Evolutionary conservation across 2,329 filamentous ascomycete species (phyloP).

Genomic region (Torrubiellomyces zombiae): DNA sequence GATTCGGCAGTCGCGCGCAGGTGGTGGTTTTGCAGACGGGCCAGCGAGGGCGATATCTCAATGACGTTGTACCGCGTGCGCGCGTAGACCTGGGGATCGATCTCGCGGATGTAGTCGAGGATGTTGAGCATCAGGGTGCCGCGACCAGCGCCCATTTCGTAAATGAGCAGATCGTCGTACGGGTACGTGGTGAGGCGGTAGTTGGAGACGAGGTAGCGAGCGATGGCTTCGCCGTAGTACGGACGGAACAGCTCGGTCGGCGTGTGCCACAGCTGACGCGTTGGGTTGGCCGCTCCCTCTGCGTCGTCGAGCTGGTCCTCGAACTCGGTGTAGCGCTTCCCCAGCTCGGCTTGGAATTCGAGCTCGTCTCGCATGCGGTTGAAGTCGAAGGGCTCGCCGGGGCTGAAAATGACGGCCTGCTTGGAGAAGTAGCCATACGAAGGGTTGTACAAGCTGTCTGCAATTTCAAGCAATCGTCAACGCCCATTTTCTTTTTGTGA

Average conservation of each 20-base stretch:
- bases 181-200: conserved; percentile 90
- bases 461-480: neutral
- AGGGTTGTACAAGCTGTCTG: conserved; percentile 88
- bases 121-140: conserved; percentile 98
- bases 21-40: conserved; percentile 57
- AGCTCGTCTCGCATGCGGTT: conserved; percentile 64
- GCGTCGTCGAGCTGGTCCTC: conserved; percentile 71
- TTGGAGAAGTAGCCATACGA: conserved; percentile 94
- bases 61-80: conserved; percentile 91
- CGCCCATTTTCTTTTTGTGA: neutral
- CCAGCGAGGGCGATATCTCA: conserved; percentile 76
- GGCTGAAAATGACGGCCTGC: conserved; percentile 88
- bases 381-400: conserved; percentile 85
- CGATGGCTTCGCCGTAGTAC: conserved; percentile 92
- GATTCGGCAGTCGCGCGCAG: conserved; percentile 49
- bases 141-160: conserved; percentile 96
- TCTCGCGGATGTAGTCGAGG: conserved; percentile 82
- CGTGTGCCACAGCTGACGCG: conserved; percentile 93
- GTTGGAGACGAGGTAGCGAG: conserved; percentile 88
- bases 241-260: conserved; percentile 94
- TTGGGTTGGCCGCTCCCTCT: conserved; percentile 45
- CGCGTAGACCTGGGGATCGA: conserved; percentile 82
- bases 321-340: conserved; percentile 71
- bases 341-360: conserved; percentile 63
- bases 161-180: conserved; percentile 93